phyloP scores from a whole-genome alignment of 495 filamentous ascomycete genomes.

The Amorphotheca resinae region DNA sequence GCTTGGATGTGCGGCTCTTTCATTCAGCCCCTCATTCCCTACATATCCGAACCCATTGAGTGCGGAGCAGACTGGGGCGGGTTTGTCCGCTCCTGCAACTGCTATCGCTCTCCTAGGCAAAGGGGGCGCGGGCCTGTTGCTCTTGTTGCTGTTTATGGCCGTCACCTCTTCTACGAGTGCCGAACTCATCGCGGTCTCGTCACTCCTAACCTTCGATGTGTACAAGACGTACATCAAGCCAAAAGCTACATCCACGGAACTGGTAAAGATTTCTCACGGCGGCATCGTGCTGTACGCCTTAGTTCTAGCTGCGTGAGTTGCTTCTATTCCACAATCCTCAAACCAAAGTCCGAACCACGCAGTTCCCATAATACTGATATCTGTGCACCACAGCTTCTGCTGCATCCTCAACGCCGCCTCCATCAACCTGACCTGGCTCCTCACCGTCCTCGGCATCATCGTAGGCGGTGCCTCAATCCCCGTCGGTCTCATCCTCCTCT shows the following conservation, averaged over 20 bases:
- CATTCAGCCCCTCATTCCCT: constrained; percentile 33
- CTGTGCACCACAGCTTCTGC: constrained; percentile 39
- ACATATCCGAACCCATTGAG: constrained; percentile 40
- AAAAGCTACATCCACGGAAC: constrained; percentile 26
- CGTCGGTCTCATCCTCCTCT: constrained; percentile 27
- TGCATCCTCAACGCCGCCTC: constrained; percentile 28
- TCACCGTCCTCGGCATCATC: constrained; percentile 33
- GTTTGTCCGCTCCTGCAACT: constrained; percentile 33
- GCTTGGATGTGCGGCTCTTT: constrained; percentile 43
- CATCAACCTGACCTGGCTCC: constrained; percentile 33
- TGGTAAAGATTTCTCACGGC: constrained; percentile 36
- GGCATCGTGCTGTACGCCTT: constrained; percentile 35
- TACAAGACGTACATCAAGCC: constrained; percentile 43
- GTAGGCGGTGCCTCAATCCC: constrained; percentile 32
- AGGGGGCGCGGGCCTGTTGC: constrained; percentile 33
- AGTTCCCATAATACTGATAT: constrained; percentile 23
- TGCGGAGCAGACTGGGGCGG: constrained; percentile 30
- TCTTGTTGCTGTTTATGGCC: constrained; percentile 42
- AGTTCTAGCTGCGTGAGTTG: constrained; percentile 26
- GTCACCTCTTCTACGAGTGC: constrained; percentile 36
- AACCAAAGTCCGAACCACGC: background rate
- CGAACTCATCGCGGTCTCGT: constrained; percentile 41
- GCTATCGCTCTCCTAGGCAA: constrained; percentile 37
- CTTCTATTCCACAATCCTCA: background rate
- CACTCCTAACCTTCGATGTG: constrained; percentile 42